phyloP scores from a whole-genome alignment of 23 red algal species.

The Porphyridium purpureum region DNA sequence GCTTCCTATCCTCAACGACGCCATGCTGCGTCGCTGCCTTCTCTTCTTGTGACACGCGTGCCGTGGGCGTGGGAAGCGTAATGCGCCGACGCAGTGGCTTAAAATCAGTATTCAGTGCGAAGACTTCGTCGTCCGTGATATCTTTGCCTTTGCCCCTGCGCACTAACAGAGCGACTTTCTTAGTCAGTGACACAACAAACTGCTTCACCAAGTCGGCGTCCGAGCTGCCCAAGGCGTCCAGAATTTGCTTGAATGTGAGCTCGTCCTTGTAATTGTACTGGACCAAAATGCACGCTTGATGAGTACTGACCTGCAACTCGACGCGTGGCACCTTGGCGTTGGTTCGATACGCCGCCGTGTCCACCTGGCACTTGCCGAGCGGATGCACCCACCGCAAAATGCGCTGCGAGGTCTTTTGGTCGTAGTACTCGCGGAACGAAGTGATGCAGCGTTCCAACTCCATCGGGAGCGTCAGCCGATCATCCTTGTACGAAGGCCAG shows the following conservation, averaged over 20 bases:
- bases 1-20: conserved; percentile 68
- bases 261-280: conserved; percentile 58
- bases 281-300: conserved; percentile 79
- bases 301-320: conserved; percentile 66
- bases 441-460: conserved; percentile 26
- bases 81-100: conserved; percentile 31
- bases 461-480: conserved; percentile 28
- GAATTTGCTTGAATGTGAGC: conserved; percentile 62
- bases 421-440: conserved; percentile 56
- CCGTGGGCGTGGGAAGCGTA: conserved; percentile 28
- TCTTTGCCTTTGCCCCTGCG: conserved; percentile 1
- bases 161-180: conserved; percentile 3
- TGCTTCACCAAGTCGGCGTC: conserved; percentile 6
- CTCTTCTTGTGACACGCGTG: conserved; percentile 52
- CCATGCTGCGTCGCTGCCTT: conserved; percentile 57
- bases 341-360: conserved; percentile 33
- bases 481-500: conserved; percentile 76
- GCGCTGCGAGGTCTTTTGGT: conserved; percentile 39
- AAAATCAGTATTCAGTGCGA: conserved; percentile 51
- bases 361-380: conserved; percentile 57
- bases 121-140: conserved; percentile 27
- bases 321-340: conserved; percentile 27
- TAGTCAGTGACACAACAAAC: conserved; percentile 9
- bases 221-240: conserved; percentile 12
- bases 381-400: conserved; percentile 55